Evolutionary conservation across 352 stramenopile species (phyloP).

Genomic region (Globisporangium nunn): DNA sequence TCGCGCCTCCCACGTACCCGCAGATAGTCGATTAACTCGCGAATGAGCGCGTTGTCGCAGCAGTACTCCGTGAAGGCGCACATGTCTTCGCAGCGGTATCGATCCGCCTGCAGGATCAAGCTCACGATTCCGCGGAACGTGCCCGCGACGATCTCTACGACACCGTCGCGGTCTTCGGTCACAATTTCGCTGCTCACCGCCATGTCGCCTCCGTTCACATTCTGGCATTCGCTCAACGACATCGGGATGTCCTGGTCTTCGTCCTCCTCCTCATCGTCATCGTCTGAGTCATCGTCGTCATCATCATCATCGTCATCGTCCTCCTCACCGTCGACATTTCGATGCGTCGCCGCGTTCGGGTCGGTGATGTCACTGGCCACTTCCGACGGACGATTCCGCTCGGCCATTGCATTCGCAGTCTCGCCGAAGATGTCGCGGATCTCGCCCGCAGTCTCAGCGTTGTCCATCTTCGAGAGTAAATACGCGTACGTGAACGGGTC

Average conservation of each 20-base stretch:
- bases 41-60: constrained; percentile 27
- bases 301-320: constrained; percentile 12
- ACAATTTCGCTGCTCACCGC: constrained; percentile 42
- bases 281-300: constrained; percentile 20
- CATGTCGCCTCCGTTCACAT: constrained; percentile 14
- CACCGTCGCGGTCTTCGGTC: constrained; percentile 40
- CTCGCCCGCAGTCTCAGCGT: constrained; percentile 24
- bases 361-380: constrained; percentile 13
- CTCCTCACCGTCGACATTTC: constrained; percentile 1
- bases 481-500: constrained; percentile 50
- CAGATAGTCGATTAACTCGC: constrained; percentile 47
- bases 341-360: constrained; percentile 6
- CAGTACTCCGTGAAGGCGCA: constrained; percentile 63
- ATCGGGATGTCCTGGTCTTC: constrained; percentile 22
- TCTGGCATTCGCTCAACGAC: constrained; percentile 33
- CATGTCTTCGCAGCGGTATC: constrained; percentile 55
- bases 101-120: constrained; percentile 45
- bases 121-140: constrained; percentile 55
- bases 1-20: constrained; percentile 14
- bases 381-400: constrained; percentile 27
- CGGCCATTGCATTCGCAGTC: constrained; percentile 36
- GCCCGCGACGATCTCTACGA: constrained; percentile 55
- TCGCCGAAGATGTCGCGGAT: constrained; percentile 69
- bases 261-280: neutral
- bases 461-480: constrained; percentile 41